Evolutionary conservation across 106 monocot genomes (phyloP), one percentile per base, ranked within the genome.

Genomic region (Dendrobium chrysotoxum): DNA sequence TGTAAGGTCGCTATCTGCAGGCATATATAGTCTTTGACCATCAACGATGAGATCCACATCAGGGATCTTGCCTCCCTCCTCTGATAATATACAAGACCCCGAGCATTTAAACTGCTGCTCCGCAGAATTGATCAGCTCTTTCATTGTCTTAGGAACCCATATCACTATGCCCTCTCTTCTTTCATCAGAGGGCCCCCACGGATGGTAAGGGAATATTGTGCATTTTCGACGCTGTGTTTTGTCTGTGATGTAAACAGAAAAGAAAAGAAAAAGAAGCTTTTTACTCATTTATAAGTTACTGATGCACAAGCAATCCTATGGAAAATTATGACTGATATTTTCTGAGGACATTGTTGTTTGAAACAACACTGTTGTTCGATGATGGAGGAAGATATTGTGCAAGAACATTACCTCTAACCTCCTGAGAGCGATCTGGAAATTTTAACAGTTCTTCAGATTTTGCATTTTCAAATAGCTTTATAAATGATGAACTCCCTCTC

Each of bases 131-230:
- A 96, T 82, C 28, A 97, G 90, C 50, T 92, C 89, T 35, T 94
- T 86, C 42, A 94, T 88, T 8, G 89, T 79, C 70, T 28, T 84
- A 7, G 96, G 96, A 41, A 92, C 76, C 93, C 93, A 96, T 11
- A 96, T 65, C 79, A 96, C 79, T 0, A 96, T 75, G 16, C 96
- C 96, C 65, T 93, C 96, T 84, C 53, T 87, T 82, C 85, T 88
- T 77, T 85, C 73, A 28, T 86, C 86, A 13, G 13, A 3, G 15
- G 50, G 50, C 1, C 84, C 84, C 96, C 93, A 93, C 40, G 96
- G 93, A 67, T 93, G 93, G 75, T 85, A 92, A 42, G 96, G 93
- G 72, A 97, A 94, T 21, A 97, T 90, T 0, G 94, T 92, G 80
- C 93, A 97, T 58, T 78, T 85, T 38, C 85, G 50, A 7, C 74